Percentiles rank a stretch among this genome's conserved stretches.
Evolutionary conservation across 179 eudicot species (phyloP).

Genomic region (Sideroxylon spinosum): DNA sequence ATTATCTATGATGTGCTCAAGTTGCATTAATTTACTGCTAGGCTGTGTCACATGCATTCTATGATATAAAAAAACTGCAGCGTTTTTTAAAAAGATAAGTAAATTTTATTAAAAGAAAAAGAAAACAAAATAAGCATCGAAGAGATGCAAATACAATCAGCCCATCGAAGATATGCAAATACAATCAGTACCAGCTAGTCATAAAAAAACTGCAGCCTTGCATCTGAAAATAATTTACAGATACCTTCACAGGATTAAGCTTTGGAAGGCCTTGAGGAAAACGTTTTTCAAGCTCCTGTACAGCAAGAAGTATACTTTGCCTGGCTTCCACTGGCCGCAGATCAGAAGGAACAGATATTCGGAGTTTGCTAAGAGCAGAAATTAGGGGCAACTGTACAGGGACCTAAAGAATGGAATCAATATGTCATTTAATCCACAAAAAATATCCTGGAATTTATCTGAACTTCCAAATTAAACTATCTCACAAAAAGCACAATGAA

Average conservation of each 20-base stretch:
- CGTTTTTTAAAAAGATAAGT: too few relatives aligned
- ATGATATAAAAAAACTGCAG: neutral
- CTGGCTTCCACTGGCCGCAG: conserved; percentile 88
- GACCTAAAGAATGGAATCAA: conserved; percentile 43
- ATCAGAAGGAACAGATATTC: conserved; percentile 75
- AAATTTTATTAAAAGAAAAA: too few relatives aligned
- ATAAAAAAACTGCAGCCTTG: neutral
- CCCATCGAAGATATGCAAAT: too few relatives aligned
- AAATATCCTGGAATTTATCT: neutral
- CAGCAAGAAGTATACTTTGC: conserved; percentile 80
- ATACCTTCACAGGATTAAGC: conserved; percentile 93
- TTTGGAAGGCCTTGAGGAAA: conserved; percentile 92
- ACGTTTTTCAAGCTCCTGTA: conserved; percentile 82
- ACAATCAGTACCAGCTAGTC: too few relatives aligned
- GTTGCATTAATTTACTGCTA: neutral
- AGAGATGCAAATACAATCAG: too few relatives aligned
- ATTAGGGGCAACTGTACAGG: conserved; percentile 89
- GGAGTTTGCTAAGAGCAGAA: conserved; percentile 78
- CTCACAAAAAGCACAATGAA: conserved; percentile 9
- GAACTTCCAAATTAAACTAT: conserved; percentile 2
- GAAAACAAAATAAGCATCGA: too few relatives aligned
- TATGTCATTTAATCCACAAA: conserved; percentile 6
- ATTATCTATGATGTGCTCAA: neutral
- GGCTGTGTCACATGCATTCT: neutral
- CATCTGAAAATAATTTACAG: neutral